These are phyloP conservation scores for Pleoardoris graminearum DNA, from an alignment of 2,329 filamentous ascomycete genomes.

Conservation along the genomic window DNA sequence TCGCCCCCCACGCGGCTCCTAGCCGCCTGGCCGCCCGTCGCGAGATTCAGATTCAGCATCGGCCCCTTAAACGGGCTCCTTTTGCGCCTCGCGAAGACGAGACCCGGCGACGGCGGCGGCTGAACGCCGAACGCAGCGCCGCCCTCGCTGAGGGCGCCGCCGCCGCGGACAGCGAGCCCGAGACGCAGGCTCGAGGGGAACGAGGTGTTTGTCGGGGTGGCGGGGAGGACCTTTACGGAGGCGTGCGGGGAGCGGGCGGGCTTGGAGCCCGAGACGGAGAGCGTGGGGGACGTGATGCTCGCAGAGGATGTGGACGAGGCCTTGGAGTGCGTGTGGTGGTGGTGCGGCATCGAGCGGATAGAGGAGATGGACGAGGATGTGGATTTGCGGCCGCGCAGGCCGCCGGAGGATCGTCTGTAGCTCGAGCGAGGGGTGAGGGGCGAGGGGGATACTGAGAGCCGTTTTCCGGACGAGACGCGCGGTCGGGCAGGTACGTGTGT, in stretches of 20 bases:
- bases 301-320: slow-evolving; percentile 87
- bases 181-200: slow-evolving; percentile 88
- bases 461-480: slow-evolving; percentile 47
- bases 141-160: slow-evolving; percentile 56
- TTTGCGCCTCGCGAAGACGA: slow-evolving; percentile 81
- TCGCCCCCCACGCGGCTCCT: too few species aligned
- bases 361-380: slow-evolving; percentile 95
- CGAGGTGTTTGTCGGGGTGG: slow-evolving; percentile 71
- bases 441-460: slow-evolving; percentile 82
- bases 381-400: slow-evolving; percentile 88
- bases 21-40: too few species aligned
- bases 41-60: slow-evolving; percentile 56
- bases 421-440: slow-evolving; percentile 87
- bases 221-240: slow-evolving; percentile 90
- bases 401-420: slow-evolving; percentile 78
- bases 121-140: slow-evolving; percentile 54
- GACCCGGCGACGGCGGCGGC: slow-evolving; percentile 63
- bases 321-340: slow-evolving; percentile 88
- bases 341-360: slow-evolving; percentile 75
- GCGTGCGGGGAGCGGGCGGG: slow-evolving; percentile 80
- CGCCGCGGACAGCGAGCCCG: slow-evolving; percentile 59
- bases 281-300: slow-evolving; percentile 58
- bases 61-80: slow-evolving; percentile 82
- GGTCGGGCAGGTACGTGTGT: slow-evolving; percentile 48
- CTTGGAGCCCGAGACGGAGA: slow-evolving; percentile 59